phyloP scores from a whole-genome alignment of 192 early-diverging fungal genomes.

The Endogone sp. region DNA sequence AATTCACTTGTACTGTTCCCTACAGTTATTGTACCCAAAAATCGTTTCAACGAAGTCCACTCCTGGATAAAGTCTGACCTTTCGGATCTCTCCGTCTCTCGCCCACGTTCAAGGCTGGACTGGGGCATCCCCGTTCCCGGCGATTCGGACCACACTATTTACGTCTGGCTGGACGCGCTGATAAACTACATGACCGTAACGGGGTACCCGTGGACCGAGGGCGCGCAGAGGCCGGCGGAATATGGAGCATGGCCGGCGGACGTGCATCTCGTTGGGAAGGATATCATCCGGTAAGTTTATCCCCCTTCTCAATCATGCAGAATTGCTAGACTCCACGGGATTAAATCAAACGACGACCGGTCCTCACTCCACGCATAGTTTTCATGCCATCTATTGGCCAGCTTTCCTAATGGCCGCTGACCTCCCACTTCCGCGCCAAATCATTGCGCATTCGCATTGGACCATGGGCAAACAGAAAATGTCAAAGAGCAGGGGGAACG shows the following conservation, averaged over 20 bases:
- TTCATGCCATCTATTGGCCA: conserved; percentile 98
- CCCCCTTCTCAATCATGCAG: no score
- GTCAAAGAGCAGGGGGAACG: conserved; percentile 94
- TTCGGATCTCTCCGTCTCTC: conserved; percentile 82
- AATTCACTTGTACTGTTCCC: not conserved
- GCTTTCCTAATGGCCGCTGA: conserved; percentile 89
- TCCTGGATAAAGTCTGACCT: conserved; percentile 54
- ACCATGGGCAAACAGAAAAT: conserved; percentile 87
- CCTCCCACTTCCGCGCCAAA: conserved; percentile 69
- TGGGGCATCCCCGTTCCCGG: conserved; percentile 94
- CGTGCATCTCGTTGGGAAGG: conserved; percentile 91
- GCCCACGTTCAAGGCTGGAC: conserved; percentile 65
- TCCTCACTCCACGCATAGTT: conserved; percentile 41
- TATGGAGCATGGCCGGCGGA: conserved; percentile 59
- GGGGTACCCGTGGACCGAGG: conserved; percentile 75
- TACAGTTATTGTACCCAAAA: conserved; percentile 61
- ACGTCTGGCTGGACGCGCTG: conserved; percentile 97
- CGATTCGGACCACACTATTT: conserved; percentile 85
- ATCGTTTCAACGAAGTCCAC: conserved; percentile 62
- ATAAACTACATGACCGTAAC: conserved; percentile 86
- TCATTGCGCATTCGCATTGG: conserved; percentile 95
- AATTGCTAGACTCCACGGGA: no score
- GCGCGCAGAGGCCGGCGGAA: not conserved
- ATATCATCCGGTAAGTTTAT: conserved; percentile 70
- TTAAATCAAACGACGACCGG: no score